A percentile compares a stretch with the other conserved stretches of the same genome.
phyloP scores from a whole-genome alignment of 176 grass and related monocot genomes.

The Microstegium vimineum region DNA sequence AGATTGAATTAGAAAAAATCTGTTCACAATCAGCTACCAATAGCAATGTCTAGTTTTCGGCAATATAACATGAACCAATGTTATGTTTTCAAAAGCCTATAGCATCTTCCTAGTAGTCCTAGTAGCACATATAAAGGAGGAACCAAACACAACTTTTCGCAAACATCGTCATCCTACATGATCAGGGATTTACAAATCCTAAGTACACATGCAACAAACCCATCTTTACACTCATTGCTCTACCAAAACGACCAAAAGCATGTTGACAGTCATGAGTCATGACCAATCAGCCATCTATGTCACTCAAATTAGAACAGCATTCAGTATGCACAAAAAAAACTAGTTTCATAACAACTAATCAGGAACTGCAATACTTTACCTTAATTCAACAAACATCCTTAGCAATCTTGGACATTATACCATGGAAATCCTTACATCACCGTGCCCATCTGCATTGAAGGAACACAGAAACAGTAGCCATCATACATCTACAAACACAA shows the following conservation, averaged over 20 bases:
- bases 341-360: neutral
- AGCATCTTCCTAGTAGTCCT: neutral
- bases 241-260: neutral
- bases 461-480: neutral
- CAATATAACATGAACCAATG: neutral
- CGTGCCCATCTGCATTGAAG: constrained; percentile 25
- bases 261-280: neutral
- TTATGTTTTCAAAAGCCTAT: neutral
- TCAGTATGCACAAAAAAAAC: neutral
- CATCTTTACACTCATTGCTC: neutral
- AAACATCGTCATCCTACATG: constrained; percentile 12
- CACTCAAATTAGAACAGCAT: neutral
- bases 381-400: neutral
- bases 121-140: neutral
- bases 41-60: neutral
- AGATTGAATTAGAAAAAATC: neutral
- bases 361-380: neutral
- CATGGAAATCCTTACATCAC: constrained; percentile 8
- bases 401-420: neutral
- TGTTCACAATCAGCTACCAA: neutral
- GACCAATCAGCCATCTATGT: neutral
- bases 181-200: neutral
- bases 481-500: neutral
- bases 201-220: neutral
- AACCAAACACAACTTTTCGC: neutral